Evolutionary conservation across 805 yeast species (phyloP).

Genomic region (Hyphopichia homilentoma): DNA sequence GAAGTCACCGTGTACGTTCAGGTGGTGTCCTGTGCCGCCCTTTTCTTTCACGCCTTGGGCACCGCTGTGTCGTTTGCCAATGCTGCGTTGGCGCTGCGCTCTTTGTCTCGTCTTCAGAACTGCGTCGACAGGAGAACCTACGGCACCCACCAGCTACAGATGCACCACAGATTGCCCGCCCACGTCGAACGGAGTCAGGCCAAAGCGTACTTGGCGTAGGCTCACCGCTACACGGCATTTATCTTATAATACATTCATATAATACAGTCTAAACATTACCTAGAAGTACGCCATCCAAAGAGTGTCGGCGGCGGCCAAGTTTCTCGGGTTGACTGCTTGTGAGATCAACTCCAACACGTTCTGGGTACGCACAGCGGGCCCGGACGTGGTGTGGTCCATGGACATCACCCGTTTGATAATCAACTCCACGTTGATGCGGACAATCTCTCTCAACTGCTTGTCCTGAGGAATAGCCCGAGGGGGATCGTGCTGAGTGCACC

Average conservation of each 20-base stretch:
- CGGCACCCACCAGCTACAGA: neutral
- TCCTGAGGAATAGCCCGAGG: constrained; percentile 75
- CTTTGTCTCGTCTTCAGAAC: constrained; percentile 18
- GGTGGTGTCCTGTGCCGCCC: constrained; percentile 13
- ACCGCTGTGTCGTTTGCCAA: constrained; percentile 8
- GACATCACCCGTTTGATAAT: constrained; percentile 76
- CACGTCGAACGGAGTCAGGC: neutral
- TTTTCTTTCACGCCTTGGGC: constrained; percentile 13
- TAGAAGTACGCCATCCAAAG: constrained; percentile 94
- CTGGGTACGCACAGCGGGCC: constrained; percentile 83
- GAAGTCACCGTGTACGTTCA: constrained; percentile 29
- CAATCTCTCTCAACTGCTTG: constrained; percentile 80
- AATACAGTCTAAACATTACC: constrained; percentile 1
- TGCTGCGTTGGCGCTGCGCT: constrained; percentile 8
- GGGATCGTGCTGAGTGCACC: constrained; percentile 85
- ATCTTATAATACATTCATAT: constrained; percentile 3
- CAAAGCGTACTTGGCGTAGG: neutral
- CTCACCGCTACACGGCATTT: neutral
- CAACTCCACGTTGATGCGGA: constrained; percentile 80
- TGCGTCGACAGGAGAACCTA: constrained; percentile 13
- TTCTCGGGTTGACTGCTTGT: constrained; percentile 93
- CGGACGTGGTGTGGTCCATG: constrained; percentile 52
- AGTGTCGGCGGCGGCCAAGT: constrained; percentile 85
- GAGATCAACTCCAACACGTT: constrained; percentile 85
- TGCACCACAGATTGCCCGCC: neutral